Evolutionary conservation across 1,284 basidiomycete genomes (phyloP), one percentile per base, ranked within the genome.

Genomic region (Erythrobasidium hasegawianum): DNA sequence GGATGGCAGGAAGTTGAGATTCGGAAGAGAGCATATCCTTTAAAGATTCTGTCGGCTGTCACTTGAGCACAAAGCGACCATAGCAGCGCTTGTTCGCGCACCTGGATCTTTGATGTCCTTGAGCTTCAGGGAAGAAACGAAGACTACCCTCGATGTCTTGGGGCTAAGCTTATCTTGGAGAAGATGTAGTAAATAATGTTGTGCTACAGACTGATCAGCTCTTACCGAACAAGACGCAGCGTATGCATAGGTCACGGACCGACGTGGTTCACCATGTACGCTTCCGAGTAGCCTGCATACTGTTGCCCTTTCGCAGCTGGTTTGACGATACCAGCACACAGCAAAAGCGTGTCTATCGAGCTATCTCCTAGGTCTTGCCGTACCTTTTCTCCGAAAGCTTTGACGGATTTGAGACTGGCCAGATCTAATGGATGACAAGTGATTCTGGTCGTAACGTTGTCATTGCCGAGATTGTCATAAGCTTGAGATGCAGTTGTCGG

Each of bases 271-370:
- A 64, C 61, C 7, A 57, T 33, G 3, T 27, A 49, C 7, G 61
- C 61, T 29, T 64, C 29, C 1, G 53, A 64, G 26, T 33, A 56
- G 2, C 52, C 50, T n/a, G 13, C 39, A 16, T 41, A 26, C 20
- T 54, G 47, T 13, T 62, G 38, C 9, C 29, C 27, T 18, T 20
- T 18, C 16, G 18, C 38, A 22, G 61, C 40, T 41, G 27, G 16
- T 50, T 64, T 64, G 24, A 50, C 45, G 18, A 64, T 64, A n/a
- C 33, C 61, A 4, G 52, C 61, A 53, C 52, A 55, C 18, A 64
- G 16, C 39, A 64, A 24, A 13, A 64, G 39, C 8, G 54, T 57
- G 29, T 64, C 26, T 24, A 64, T 10, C n/a, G 18, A 24, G 16
- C 18, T 13, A 26, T 39, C 41, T 2, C 54, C 61, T 26, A 64